Evolutionary conservation across 345 rosid genomes (phyloP), one percentile per base, ranked within the genome.

Genomic region (Psidium guajava): DNA sequence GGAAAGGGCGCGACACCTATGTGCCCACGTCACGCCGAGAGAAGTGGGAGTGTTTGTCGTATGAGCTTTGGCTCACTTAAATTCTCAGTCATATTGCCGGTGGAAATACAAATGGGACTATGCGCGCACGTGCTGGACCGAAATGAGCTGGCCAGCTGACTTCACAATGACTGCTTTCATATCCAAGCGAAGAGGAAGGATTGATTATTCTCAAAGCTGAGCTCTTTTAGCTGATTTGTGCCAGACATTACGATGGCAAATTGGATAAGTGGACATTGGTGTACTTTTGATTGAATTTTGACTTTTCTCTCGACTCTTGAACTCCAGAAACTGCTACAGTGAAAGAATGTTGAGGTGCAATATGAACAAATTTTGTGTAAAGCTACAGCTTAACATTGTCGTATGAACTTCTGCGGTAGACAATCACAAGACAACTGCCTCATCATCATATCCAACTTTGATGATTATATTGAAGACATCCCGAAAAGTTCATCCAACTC

Each of bases 301-400:
- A 8, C 0, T 27, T n/a, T 27, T n/a, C 16, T 24, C 73, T 59
- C 27, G 27, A 59, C 73, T 59, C 73, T 59, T 8, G 0, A 57
- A 57, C 28, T 57, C 16, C n/a, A n/a, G 16, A n/a, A 12, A 58
- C 1, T 58, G 16, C 0, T 11, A 58, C 1, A 0, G 16, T 1
- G 3, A 11, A 57, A 57, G 1, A 57, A 57, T 25, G 15, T 57
- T 11, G 18, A 52, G 54, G 2, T 52, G 54, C 14, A 52, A 49
- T 11, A 50, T 50, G 52, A 50, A 49, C 7, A 49, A 49, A 49
- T 49, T 49, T 49, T 36, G 49, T 49, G 51, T 49, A 49, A 49
- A 49, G 51, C 11, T 49, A 49, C 10, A 10, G 10, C 12, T 49
- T 1, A 49, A 49, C 10, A 49, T 49, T 49, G 51, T 49, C 51